Evolutionary conservation across 345 rosid genomes (phyloP).

Genomic region (Acer yangbiense): DNA sequence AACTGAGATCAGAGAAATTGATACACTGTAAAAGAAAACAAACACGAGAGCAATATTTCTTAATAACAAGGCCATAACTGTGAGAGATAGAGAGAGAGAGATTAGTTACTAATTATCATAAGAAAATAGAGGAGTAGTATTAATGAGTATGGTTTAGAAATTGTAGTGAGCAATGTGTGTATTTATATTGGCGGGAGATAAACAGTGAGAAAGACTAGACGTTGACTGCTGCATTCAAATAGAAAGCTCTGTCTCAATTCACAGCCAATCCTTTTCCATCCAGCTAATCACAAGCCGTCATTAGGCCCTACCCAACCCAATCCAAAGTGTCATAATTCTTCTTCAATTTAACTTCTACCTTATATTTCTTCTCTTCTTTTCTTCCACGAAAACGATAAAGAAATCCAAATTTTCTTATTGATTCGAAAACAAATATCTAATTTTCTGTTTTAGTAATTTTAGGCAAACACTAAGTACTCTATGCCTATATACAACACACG

Average conservation of each 20-base stretch:
- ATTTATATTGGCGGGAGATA: constrained; percentile 23
- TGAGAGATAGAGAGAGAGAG: not conserved
- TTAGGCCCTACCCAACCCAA: constrained; percentile 46
- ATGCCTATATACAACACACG: not conserved
- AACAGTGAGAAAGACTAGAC: constrained; percentile 15
- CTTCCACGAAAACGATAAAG: not conserved
- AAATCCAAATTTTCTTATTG: not conserved
- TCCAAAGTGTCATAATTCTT: not conserved
- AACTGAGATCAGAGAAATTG: constrained; percentile 27
- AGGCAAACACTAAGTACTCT: not conserved
- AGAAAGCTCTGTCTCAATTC: constrained; percentile 34
- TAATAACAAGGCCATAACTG: constrained; percentile 22
- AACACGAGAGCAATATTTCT: constrained; percentile 6
- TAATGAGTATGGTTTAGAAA: constrained; percentile 22
- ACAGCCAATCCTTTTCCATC: constrained; percentile 50
- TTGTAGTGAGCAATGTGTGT: constrained; percentile 17
- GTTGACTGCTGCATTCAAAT: constrained; percentile 39
- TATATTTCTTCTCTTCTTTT: not conserved
- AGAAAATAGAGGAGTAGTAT: not conserved
- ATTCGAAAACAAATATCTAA: not conserved
- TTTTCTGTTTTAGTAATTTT: not conserved
- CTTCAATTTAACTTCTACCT: not conserved
- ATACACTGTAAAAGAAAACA: constrained; percentile 30
- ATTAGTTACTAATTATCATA: not conserved
- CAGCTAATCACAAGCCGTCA: constrained; percentile 82